phyloP scores from a whole-genome alignment of 306 rosid species.

The Lithocarpus polystachyus region DNA sequence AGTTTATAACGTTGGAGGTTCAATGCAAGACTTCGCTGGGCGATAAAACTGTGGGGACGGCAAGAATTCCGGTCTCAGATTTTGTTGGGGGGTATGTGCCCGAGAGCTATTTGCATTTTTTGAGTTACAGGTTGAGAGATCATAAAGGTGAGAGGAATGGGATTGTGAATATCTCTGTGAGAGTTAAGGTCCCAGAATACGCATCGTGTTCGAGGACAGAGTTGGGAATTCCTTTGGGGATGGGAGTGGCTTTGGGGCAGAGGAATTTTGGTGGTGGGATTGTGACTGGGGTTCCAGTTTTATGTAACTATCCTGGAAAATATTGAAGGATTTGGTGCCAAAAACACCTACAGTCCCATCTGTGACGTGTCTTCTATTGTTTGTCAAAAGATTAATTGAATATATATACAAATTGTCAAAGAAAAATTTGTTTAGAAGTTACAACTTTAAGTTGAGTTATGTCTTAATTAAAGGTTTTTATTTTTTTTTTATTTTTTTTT shows the following conservation, averaged over 20 bases:
- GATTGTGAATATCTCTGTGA: background rate
- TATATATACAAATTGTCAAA: too few species aligned
- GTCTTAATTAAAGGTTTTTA: too few species aligned
- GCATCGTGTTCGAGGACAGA: background rate
- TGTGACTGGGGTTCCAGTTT: background rate
- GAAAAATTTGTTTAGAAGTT: too few species aligned
- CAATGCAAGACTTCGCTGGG: background rate
- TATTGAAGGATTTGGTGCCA: background rate
- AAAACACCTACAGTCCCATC: background rate
- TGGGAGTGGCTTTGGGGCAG: background rate
- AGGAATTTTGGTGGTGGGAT: background rate
- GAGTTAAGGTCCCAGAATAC: background rate
- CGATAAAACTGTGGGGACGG: background rate
- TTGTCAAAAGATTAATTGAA: too few species aligned
- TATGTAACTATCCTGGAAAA: background rate
- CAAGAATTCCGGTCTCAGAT: background rate
- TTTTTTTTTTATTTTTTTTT: too few species aligned
- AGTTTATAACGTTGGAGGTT: background rate
- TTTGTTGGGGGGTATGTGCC: background rate
- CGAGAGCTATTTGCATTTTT: background rate
- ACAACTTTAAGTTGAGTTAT: too few species aligned
- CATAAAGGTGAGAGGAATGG: background rate
- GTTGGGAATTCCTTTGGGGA: background rate
- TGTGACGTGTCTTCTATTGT: too few species aligned
- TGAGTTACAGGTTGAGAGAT: background rate